These are phyloP conservation scores for Ampelocalamus luodianensis DNA, from an alignment of 176 grass and related monocot species.

Conservation along the genomic window DNA sequence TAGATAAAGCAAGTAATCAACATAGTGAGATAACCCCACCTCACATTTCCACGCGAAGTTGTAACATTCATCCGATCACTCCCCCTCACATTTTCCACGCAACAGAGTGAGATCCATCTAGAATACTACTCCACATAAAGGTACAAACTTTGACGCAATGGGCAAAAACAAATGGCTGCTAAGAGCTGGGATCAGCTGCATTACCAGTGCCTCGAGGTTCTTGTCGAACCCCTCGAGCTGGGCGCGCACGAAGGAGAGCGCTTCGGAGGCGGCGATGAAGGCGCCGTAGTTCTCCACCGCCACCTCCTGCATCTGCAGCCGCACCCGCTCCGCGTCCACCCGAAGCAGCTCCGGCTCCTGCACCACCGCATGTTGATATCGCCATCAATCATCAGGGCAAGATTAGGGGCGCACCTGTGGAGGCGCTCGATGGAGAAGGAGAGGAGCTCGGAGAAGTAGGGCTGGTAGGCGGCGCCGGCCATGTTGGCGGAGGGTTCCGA, in stretches of 20 bases:
- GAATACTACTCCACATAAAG: neutral
- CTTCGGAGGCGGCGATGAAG: conserved; percentile 91
- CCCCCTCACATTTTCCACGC: neutral
- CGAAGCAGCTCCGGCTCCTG: conserved; percentile 97
- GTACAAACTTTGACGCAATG: neutral
- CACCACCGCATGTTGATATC: conserved; percentile 1
- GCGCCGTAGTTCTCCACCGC: conserved; percentile 95
- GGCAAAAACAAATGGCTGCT: neutral
- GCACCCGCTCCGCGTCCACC: conserved; percentile 95
- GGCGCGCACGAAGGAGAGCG: conserved; percentile 83
- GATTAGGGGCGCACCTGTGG: conserved; percentile 60
- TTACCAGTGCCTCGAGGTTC: conserved; percentile 88
- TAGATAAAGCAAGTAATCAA: neutral
- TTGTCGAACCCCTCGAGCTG: conserved; percentile 94
- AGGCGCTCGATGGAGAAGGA: conserved; percentile 99
- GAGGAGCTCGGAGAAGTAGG: conserved; percentile 99
- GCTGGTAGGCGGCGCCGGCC: conserved; percentile 66
- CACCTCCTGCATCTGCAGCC: conserved; percentile 99
- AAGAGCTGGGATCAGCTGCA: conserved; percentile 15
- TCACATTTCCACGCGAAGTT: neutral
- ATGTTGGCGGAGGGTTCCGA: conserved; percentile 37
- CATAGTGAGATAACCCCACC: neutral
- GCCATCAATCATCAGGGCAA: neutral
- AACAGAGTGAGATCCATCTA: conserved; percentile 11
- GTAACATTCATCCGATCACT: conserved; percentile 30